phyloP scores from a whole-genome alignment of 2,329 filamentous ascomycete genomes.

The Pseudocercospora pini-densiflorae region DNA sequence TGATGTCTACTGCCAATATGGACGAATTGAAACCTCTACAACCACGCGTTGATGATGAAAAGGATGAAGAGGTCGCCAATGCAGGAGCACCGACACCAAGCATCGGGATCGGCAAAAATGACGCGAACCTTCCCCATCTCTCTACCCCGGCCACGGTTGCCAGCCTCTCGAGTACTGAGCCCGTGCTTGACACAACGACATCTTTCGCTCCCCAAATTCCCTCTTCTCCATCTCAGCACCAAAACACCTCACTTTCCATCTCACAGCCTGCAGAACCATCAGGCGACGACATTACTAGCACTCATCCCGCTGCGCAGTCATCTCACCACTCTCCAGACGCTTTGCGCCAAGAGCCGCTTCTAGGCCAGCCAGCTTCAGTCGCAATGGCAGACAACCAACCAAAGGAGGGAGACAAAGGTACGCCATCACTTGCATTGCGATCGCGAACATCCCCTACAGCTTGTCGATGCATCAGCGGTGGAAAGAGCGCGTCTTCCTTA shows the following conservation, averaged over 20 bases:
- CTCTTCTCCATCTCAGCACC: constrained; percentile 11
- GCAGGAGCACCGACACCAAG: constrained; percentile 1
- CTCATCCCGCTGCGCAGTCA: constrained; percentile 18
- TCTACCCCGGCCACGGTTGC: constrained; percentile 9
- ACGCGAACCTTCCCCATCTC: constrained; percentile 15
- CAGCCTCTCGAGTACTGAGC: constrained; percentile 5
- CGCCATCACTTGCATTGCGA: constrained; percentile 21
- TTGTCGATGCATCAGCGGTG: constrained; percentile 21
- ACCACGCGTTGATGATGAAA: background rate
- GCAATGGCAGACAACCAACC: constrained; percentile 53
- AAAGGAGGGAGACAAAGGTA: constrained; percentile 51
- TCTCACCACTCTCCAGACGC: constrained; percentile 15
- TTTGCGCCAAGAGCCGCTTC: constrained; percentile 29
- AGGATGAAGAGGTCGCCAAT: background rate
- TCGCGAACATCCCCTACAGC: constrained; percentile 25
- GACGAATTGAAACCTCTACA: background rate
- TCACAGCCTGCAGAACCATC: constrained; percentile 19
- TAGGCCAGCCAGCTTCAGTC: constrained; percentile 13
- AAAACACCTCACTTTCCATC: constrained; percentile 7
- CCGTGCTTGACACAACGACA: constrained; percentile 2
- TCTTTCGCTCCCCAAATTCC: constrained; percentile 7
- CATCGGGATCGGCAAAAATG: constrained; percentile 13
- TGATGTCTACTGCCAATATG: background rate
- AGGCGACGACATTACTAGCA: constrained; percentile 29
- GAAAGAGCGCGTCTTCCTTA: constrained; percentile 10